Conservation (phyloP, 148 eudicot species). For the Silene uniflora region DNA sequence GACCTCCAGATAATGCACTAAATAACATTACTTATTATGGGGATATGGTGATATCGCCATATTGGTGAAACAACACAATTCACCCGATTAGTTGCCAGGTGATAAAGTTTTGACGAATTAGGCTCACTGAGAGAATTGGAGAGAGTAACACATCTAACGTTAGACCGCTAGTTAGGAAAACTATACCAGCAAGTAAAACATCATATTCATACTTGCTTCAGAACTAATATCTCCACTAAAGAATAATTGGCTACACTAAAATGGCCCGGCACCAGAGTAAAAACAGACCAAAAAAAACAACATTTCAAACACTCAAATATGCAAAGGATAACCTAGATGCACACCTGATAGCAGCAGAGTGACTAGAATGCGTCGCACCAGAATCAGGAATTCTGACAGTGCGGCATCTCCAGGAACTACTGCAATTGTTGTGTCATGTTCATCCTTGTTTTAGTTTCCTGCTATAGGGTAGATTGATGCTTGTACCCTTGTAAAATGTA, state of each 20-base stretch:
- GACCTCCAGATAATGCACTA: neutral
- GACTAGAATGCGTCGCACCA: neutral
- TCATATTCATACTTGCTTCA: neutral
- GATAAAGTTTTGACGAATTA: neutral
- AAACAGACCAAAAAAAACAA: neutral
- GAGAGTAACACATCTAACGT: neutral
- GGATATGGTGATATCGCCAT: neutral
- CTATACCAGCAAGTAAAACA: neutral
- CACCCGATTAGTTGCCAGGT: neutral
- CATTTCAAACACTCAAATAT: neutral
- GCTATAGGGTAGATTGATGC: neutral
- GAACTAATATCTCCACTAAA: neutral
- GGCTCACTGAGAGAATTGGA: neutral
- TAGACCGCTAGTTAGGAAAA: neutral
- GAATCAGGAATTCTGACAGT: neutral
- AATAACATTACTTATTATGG: neutral
- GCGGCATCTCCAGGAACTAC: neutral
- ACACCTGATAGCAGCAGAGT: conserved; percentile 8
- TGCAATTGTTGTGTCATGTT: neutral
- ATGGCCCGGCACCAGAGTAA: neutral
- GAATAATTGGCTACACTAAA: neutral
- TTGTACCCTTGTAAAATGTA: neutral
- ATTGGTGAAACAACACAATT: neutral
- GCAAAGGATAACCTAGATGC: neutral
- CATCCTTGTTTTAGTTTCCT: neutral